Conservation (phyloP, 805 yeast species). For the Starmera dryadoides region DNA sequence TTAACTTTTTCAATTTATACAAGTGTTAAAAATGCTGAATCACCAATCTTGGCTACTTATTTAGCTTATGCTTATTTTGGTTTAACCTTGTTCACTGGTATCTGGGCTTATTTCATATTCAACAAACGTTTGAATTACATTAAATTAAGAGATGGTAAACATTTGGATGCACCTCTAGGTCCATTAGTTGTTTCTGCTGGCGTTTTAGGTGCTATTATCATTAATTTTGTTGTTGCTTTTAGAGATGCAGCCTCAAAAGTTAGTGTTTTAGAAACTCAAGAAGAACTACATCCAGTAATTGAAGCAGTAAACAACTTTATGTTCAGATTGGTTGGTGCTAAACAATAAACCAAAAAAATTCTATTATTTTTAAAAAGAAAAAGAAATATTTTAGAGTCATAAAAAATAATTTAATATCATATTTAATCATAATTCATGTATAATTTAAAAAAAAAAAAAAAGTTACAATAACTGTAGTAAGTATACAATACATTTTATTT, state of each 20-base stretch:
- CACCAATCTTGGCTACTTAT: conserved; percentile 52
- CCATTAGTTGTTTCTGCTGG: conserved; percentile 75
- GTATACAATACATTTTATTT: background rate
- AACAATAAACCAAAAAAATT: background rate
- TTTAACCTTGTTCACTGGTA: conserved; percentile 73
- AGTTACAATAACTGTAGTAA: no score
- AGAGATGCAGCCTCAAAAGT: conserved; percentile 26
- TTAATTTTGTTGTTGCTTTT: conserved; percentile 70
- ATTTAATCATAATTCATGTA: background rate
- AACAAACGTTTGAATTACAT: conserved; percentile 64
- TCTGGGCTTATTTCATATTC: conserved; percentile 86
- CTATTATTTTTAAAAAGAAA: no score
- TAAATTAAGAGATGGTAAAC: conserved; percentile 75
- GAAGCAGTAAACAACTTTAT: conserved; percentile 22
- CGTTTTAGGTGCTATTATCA: conserved; percentile 52
- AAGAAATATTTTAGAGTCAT: background rate
- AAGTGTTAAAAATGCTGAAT: conserved; percentile 62
- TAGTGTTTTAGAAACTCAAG: conserved; percentile 5
- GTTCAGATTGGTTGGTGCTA: conserved; percentile 26
- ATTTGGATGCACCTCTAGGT: conserved; percentile 84
- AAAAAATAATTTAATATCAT: background rate
- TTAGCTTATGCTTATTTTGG: conserved; percentile 78
- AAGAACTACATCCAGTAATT: conserved; percentile 17
- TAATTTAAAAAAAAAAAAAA: conserved; percentile 1
- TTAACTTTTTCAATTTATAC: conserved; percentile 80